Evolutionary conservation across 2,329 filamentous ascomycete genomes (phyloP).

Genomic region (Pseudogymnoascus sp.): DNA sequence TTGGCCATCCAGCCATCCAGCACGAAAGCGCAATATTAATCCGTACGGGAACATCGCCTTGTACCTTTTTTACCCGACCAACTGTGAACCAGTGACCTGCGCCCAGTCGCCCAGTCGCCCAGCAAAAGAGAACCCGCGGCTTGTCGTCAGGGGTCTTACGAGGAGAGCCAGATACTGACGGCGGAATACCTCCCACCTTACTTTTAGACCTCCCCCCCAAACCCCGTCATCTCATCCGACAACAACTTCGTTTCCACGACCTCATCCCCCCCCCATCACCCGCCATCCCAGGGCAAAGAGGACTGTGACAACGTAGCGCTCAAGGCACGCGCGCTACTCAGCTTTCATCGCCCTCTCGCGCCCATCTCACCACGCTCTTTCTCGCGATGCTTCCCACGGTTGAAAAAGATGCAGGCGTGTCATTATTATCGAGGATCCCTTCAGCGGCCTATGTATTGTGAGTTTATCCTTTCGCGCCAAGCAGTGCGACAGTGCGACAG

Average conservation of each 20-base stretch:
- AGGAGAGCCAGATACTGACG: not conserved
- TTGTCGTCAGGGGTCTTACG: constrained; percentile 1
- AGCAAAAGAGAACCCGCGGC: not conserved
- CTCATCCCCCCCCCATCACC: not conserved
- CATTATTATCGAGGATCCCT: constrained; percentile 3
- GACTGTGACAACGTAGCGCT: not conserved
- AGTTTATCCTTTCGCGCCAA: not conserved
- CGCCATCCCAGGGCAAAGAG: not conserved
- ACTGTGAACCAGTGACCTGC: no score
- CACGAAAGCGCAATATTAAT: not conserved
- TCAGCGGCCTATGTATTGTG: constrained; percentile 10
- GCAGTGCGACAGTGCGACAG: not conserved
- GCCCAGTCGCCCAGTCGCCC: not conserved
- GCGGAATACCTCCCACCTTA: not conserved
- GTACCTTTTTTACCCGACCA: not conserved
- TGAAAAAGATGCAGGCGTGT: not conserved
- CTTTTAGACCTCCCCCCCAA: not conserved
- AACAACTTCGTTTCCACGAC: not conserved
- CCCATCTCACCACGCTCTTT: not conserved
- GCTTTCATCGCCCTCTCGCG: not conserved
- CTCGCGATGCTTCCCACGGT: not conserved
- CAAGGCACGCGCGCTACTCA: not conserved
- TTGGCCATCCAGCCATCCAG: not conserved
- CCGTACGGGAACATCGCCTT: not conserved
- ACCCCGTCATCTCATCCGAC: not conserved